Evolutionary conservation across 139 green algal genomes (phyloP).

Genomic region (Haematococcus lacustris): DNA sequence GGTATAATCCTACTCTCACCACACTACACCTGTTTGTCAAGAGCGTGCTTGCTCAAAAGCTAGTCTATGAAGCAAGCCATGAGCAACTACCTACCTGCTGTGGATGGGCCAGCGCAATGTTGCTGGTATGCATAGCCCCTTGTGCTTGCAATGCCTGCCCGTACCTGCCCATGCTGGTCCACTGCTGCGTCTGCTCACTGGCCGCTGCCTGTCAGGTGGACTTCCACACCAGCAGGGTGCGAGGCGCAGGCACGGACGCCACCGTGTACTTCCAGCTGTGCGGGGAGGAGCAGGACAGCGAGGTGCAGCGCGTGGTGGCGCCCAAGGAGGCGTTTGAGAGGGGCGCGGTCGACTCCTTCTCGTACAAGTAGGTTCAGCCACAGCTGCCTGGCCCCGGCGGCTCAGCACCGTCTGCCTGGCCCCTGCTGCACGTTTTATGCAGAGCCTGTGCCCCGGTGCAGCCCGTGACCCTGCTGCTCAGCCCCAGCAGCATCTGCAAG

Average conservation of each 20-base stretch:
- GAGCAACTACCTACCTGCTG: too few species aligned
- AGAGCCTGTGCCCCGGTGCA: too few species aligned
- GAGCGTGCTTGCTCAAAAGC: too few species aligned
- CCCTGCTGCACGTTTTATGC: too few species aligned
- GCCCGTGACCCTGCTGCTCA: too few species aligned
- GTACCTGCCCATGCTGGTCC: not conserved
- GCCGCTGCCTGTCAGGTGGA: constrained; percentile 26
- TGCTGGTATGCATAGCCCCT: not conserved
- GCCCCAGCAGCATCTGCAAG: too few species aligned
- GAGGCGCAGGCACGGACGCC: constrained; percentile 47
- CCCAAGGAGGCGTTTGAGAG: constrained; percentile 41
- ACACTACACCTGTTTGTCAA: too few species aligned
- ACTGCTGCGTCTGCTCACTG: not conserved
- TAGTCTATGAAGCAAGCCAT: too few species aligned
- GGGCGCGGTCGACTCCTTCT: constrained; percentile 32
- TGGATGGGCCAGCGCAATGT: not conserved
- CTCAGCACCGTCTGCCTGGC: too few species aligned
- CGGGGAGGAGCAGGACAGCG: constrained; percentile 20
- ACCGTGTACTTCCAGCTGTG: constrained; percentile 41
- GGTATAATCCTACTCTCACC: too few species aligned
- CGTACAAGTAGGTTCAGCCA: constrained; percentile 13
- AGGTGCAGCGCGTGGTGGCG: constrained; percentile 23
- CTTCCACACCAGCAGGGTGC: constrained; percentile 35
- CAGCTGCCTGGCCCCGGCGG: too few species aligned
- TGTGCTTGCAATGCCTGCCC: not conserved